Evolutionary conservation across 139 green algal genomes (phyloP).

Genomic region (Desmodesmus armatus): DNA sequence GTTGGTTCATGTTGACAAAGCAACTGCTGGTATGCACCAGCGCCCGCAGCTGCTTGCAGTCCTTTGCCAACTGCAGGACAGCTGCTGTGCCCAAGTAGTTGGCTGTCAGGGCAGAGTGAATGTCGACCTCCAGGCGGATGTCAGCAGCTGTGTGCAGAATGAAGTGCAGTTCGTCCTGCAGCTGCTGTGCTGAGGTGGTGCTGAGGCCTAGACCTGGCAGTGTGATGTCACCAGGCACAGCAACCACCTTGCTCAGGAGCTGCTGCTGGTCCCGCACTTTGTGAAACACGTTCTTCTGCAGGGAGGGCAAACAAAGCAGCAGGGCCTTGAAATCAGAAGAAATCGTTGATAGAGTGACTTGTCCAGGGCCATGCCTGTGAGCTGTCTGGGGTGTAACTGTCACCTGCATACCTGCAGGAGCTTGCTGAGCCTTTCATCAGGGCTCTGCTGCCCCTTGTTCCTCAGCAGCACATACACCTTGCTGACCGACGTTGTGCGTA

Average conservation of each 20-base stretch:
- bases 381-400: neutral
- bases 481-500: slow-evolving; percentile 32
- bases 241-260: neutral
- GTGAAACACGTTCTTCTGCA: slow-evolving; percentile 33
- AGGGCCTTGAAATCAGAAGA: too few relatives aligned
- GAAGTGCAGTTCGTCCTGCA: slow-evolving; percentile 17
- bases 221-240: slow-evolving; percentile 34
- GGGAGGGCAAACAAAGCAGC: neutral
- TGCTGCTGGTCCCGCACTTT: slow-evolving; percentile 5
- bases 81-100: slow-evolving; percentile 53
- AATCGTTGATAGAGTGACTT: too few relatives aligned
- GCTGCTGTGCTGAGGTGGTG: neutral
- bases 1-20: slow-evolving; percentile 59
- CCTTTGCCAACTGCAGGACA: slow-evolving; percentile 25
- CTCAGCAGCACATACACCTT: slow-evolving; percentile 35
- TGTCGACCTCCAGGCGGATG: slow-evolving; percentile 63
- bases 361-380: neutral
- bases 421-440: neutral
- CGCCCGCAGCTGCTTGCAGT: slow-evolving; percentile 20
- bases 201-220: slow-evolving; percentile 8
- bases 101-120: slow-evolving; percentile 56
- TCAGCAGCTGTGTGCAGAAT: slow-evolving; percentile 47
- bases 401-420: slow-evolving; percentile 18
- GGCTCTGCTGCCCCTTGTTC: neutral
- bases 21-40: slow-evolving; percentile 60